Conservation (phyloP, 2,329 filamentous ascomycete genomes). For the Ascochyta fabae region DNA sequence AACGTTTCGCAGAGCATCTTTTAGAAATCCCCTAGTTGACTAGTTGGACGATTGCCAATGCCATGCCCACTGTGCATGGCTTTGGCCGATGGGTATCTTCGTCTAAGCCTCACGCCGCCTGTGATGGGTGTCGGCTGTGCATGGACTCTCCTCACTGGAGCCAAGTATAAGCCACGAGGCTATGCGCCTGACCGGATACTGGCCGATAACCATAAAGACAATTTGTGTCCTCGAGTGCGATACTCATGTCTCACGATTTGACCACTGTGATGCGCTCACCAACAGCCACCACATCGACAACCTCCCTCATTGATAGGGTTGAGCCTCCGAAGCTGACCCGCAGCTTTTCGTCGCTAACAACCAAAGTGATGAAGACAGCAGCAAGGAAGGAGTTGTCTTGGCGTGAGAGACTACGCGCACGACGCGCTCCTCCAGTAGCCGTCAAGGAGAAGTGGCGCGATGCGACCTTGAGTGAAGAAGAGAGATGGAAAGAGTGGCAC, state of each 20-base stretch:
- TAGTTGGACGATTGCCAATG: background rate
- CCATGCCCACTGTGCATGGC: background rate
- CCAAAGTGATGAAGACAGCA: background rate
- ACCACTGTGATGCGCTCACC: background rate
- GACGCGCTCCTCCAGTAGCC: conserved; percentile 1
- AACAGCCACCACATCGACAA: conserved; percentile 4
- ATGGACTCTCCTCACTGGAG: background rate
- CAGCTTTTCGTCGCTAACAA: conserved; percentile 3
- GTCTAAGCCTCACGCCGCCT: conserved; percentile 3
- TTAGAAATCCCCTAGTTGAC: no score
- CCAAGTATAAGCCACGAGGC: conserved; percentile 2
- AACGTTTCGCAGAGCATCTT: no score
- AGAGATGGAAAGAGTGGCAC: conserved; percentile 38
- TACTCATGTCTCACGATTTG: background rate
- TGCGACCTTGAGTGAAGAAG: conserved; percentile 29
- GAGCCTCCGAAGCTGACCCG: conserved; percentile 1
- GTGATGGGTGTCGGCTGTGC: conserved; percentile 5
- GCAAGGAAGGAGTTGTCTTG: conserved; percentile 7
- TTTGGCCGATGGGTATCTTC: background rate
- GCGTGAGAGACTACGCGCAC: conserved; percentile 16
- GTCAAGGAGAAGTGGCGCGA: conserved; percentile 35
- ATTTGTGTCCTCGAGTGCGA: background rate
- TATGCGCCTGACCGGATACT: background rate
- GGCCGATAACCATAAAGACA: background rate
- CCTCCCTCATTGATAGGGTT: background rate